Conservation (phyloP, 306 rosid species). For the Begonia fuchsioides region DNA sequence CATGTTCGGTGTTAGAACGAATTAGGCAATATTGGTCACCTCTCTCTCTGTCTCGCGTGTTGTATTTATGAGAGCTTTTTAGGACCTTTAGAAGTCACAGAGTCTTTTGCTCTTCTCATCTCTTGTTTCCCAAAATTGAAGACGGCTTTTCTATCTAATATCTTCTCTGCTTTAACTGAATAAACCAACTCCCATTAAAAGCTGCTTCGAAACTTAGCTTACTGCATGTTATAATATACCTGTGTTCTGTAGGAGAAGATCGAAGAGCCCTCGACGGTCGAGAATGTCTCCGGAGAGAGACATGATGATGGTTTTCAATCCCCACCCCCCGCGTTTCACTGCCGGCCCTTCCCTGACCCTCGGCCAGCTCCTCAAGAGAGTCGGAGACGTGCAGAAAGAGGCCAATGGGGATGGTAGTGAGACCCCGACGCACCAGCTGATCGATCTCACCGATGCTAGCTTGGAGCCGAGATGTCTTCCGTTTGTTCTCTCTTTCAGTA, state of each 20-base stretch:
- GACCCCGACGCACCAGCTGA: constrained; percentile 56
- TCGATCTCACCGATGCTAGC: constrained; percentile 22
- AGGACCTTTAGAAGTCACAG: too few species aligned
- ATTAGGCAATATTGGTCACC: constrained; percentile 76
- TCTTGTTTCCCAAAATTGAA: too few species aligned
- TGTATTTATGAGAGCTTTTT: too few species aligned
- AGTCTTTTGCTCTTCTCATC: too few species aligned
- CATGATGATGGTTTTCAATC: constrained; percentile 11
- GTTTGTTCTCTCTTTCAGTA: constrained; percentile 55
- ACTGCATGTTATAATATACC: too few species aligned
- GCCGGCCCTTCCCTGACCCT: constrained; percentile 33
- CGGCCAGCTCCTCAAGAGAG: constrained; percentile 60
- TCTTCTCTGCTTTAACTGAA: too few species aligned
- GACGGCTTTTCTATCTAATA: too few species aligned
- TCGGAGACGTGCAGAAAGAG: constrained; percentile 54
- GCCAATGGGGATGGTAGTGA: constrained; percentile 53
- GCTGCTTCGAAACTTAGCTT: too few species aligned
- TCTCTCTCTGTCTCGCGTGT: constrained; percentile 13
- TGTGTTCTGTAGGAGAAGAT: too few species aligned
- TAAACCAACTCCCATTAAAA: too few species aligned
- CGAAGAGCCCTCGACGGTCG: constrained; percentile 9
- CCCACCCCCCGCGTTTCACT: constrained; percentile 13
- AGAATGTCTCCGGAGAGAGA: constrained; percentile 17
- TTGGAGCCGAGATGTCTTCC: constrained; percentile 45
- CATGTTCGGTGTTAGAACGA: background rate